phyloP scores from a whole-genome alignment of 163 green algal species.

The Volvox carteri region DNA sequence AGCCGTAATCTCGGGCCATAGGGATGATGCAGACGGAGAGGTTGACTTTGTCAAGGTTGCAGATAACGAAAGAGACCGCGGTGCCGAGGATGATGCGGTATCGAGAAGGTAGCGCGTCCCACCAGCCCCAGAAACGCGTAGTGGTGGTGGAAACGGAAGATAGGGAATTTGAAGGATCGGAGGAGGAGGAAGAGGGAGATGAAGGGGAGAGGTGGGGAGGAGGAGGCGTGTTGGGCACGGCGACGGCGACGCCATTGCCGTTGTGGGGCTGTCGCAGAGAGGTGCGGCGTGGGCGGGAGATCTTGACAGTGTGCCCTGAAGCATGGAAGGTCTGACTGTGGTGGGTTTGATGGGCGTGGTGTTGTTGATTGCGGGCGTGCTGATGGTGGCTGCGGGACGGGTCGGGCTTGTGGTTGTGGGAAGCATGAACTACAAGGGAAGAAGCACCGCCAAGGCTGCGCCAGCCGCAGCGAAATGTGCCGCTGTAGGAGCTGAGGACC shows the following conservation, averaged over 20 bases:
- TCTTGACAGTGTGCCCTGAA: not conserved
- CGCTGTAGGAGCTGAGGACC: not conserved
- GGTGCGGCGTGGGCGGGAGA: not conserved
- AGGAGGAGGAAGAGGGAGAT: not conserved
- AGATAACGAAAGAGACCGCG: slow-evolving; percentile 85
- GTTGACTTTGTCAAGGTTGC: slow-evolving; percentile 93
- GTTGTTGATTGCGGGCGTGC: not conserved
- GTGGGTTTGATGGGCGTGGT: not conserved
- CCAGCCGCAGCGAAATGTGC: not conserved
- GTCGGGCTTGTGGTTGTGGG: slow-evolving; percentile 6
- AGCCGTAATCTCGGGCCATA: slow-evolving; percentile 95
- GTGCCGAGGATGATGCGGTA: slow-evolving; percentile 83
- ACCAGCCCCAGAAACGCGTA: not conserved
- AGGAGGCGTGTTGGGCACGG: not conserved
- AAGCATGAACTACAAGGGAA: not conserved
- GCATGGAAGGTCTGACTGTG: not conserved
- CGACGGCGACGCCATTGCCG: not conserved
- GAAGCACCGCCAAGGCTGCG: not conserved
- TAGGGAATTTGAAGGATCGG: not conserved
- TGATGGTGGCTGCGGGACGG: not conserved
- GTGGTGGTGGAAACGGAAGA: not conserved
- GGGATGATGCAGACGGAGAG: slow-evolving; percentile 98
- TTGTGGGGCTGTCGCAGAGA: not conserved
- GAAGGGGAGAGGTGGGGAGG: not conserved
- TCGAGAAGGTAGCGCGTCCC: slow-evolving; percentile 59